phyloP scores from a whole-genome alignment of 2,329 filamentous ascomycete genomes.

The Aspergillus spinulosporus region DNA sequence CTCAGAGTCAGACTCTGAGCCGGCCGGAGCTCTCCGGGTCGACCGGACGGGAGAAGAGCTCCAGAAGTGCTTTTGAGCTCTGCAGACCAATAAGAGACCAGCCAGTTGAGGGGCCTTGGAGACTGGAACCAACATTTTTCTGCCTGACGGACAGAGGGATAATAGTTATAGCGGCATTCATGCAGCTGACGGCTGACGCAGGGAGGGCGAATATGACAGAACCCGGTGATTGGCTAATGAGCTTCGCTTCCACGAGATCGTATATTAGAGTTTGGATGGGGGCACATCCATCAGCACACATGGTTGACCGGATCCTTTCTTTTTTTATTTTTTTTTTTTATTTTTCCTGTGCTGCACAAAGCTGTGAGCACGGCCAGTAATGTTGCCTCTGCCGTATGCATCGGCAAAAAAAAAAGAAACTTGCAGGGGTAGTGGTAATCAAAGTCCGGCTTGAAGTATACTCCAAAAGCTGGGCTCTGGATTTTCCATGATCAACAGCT shows the following conservation, averaged over 20 bases:
- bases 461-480: neutral
- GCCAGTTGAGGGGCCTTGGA: neutral
- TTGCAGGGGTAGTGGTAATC: neutral
- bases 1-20: no score
- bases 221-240: slow-evolving; percentile 15
- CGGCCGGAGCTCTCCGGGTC: neutral
- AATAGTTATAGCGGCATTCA: slow-evolving; percentile 8
- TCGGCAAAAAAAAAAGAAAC: neutral
- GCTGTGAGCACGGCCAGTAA: neutral
- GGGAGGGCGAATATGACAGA: neutral
- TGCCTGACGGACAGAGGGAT: neutral
- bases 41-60: slow-evolving; percentile 1
- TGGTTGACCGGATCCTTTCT: slow-evolving; percentile 12
- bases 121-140: neutral
- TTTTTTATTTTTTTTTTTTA: slow-evolving; percentile 4
- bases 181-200: slow-evolving; percentile 1
- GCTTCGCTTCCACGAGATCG: slow-evolving; percentile 27
- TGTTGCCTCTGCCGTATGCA: neutral
- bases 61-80: neutral
- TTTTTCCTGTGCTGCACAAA: neutral
- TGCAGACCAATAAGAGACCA: neutral
- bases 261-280: slow-evolving; percentile 21
- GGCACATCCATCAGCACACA: slow-evolving; percentile 13
- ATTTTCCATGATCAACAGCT: slow-evolving; percentile 7
- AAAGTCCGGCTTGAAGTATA: neutral